A percentile compares a stretch with the other conserved stretches of the same genome.
Conservation (phyloP, 805 yeast species). For the Jamesozyma gamospora region DNA sequence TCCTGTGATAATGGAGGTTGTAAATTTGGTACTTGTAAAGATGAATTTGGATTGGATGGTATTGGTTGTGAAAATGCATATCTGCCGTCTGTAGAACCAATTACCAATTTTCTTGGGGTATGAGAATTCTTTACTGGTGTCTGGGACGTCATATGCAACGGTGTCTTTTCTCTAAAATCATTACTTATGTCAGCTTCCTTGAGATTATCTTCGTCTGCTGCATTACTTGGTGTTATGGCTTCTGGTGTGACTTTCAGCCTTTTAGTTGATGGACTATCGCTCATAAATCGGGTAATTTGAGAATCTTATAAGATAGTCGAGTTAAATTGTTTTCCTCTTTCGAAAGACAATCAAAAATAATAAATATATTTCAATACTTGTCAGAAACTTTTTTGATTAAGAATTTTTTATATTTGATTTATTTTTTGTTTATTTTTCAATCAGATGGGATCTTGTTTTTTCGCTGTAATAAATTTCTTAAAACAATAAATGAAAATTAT, state of each 20-base stretch:
- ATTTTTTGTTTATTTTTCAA: too few species aligned
- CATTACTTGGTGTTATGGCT: not conserved
- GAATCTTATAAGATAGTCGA: too few species aligned
- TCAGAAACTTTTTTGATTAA: too few species aligned
- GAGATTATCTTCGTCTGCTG: not conserved
- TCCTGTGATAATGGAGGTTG: conserved; percentile 26
- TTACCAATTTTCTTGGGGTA: conserved; percentile 24
- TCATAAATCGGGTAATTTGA: not conserved
- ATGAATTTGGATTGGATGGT: conserved; percentile 8
- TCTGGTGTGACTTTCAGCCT: conserved; percentile 9
- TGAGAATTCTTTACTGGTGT: conserved; percentile 1
- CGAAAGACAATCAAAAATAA: too few species aligned
- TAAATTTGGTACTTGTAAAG: conserved; percentile 20
- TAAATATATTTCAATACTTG: too few species aligned
- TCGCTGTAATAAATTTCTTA: too few species aligned
- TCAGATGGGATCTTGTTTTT: too few species aligned
- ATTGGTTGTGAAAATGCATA: conserved; percentile 20
- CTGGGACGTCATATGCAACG: not conserved
- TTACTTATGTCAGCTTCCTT: not conserved
- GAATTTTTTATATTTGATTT: too few species aligned
- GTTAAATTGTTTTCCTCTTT: too few species aligned
- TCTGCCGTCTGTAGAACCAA: conserved; percentile 16
- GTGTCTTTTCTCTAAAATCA: not conserved
- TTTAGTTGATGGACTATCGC: conserved; percentile 16
- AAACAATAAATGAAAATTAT: too few species aligned